Evolutionary conservation across 306 rosid species (phyloP), one percentile per base, ranked within the genome.

Genomic region (Nissolia schottii): DNA sequence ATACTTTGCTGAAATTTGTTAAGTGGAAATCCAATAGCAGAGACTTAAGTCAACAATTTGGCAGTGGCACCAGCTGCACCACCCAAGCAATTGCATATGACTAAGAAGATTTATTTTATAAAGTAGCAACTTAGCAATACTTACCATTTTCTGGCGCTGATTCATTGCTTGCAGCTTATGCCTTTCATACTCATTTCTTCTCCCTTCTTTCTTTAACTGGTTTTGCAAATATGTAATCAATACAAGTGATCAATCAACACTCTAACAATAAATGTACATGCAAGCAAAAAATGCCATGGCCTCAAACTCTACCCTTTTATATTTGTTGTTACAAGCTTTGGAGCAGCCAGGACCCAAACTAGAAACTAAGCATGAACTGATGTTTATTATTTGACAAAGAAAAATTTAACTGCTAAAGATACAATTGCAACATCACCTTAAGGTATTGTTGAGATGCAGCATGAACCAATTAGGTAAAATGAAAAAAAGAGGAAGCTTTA

Each of bases 131-230:
- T 37, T 58, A 6, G 49, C 80, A 72, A 77, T 61, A 70, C 86
- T 81, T 70, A 92, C 99, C 97, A 95, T 74, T 88, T 92, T 95
- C 86, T 95, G 99, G 74, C 97, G 96, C 78, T 92, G 99, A 82
- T 95, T 95, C 79, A 95, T 84, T 63, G 99, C 93, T 82, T 95
- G 99, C 78, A 95, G 93, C 81, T 95, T 95, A 81, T 92, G 97
- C 83, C 97, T 88, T 90, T 95, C 99, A 82, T 91, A 92, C 85
- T 95, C 99, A 83, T 89, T 95, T 87, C 88, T 92, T 81, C 99
- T 91, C 65, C 99, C 99, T 82, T 95, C 99, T 80, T 95, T 95
- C 77, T 80, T 87, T 72, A 95, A 82, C 99, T 95, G 83, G 13
- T 55, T 70, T 82, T 56, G 54, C 41, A 72, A 75, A 78, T 24